A percentile compares a stretch with the other conserved stretches of the same genome.
Evolutionary conservation across 164 flowering plant genomes (phyloP).

Genomic region (Malania oleifera): DNA sequence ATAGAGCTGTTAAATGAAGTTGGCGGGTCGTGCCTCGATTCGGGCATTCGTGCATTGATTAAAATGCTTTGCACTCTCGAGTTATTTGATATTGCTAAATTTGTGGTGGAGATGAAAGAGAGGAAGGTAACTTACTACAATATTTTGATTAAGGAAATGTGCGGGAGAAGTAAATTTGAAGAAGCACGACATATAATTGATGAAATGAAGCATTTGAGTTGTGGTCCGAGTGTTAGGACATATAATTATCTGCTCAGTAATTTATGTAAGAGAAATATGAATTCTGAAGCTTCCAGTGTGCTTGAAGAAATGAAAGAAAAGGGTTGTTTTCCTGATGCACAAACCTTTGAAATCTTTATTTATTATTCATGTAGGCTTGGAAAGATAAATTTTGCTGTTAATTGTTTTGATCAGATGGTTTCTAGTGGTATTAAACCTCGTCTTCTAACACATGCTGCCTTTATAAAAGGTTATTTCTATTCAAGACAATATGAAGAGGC

Average conservation of each 20-base stretch:
- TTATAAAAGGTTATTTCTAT: conserved; percentile 46
- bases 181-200: conserved; percentile 32
- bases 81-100: conserved; percentile 40
- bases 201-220: conserved; percentile 43
- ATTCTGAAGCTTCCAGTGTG: conserved; percentile 35
- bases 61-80: conserved; percentile 37
- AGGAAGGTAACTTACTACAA: conserved; percentile 43
- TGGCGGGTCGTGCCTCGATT: conserved; percentile 45
- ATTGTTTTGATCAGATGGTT: conserved; percentile 40
- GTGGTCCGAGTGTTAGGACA: conserved; percentile 28
- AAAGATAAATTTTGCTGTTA: conserved; percentile 35
- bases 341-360: conserved; percentile 56
- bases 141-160: conserved; percentile 42
- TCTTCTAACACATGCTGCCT: conserved; percentile 45
- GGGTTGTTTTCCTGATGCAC: conserved; percentile 38
- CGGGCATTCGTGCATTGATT: conserved; percentile 49
- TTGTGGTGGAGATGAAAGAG: conserved; percentile 45
- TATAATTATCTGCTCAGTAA: conserved; percentile 51
- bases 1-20: conserved; percentile 32
- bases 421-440: conserved; percentile 47
- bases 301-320: conserved; percentile 39
- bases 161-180: conserved; percentile 33
- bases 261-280: conserved; percentile 37
- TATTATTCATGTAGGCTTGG: conserved; percentile 28
- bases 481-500: conserved; percentile 37